phyloP scores from a whole-genome alignment of 2,329 filamentous ascomycete genomes.

The Penicillium occitanis region DNA sequence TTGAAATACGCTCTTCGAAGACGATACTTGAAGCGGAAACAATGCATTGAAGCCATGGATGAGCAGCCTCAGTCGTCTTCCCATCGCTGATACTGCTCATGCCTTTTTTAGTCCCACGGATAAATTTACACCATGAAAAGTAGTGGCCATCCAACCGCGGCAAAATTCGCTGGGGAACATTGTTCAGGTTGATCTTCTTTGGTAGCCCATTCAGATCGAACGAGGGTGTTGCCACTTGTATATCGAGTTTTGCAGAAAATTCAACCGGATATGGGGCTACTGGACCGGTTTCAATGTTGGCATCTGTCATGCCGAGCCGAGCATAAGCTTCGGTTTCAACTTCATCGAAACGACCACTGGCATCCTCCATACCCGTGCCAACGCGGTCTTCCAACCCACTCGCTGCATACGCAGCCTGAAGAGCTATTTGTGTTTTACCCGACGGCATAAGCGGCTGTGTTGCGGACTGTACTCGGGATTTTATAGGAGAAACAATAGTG shows the following conservation, averaged over 20 bases:
- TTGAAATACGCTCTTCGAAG: conserved; percentile 39
- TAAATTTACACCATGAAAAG: conserved; percentile 57
- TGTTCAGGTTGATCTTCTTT: conserved; percentile 56
- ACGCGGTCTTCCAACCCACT: conserved; percentile 32
- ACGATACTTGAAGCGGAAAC: conserved; percentile 55
- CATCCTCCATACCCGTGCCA: conserved; percentile 30
- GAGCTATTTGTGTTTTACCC: conserved; percentile 33
- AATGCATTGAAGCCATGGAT: conserved; percentile 59
- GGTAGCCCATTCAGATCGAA: conserved; percentile 50
- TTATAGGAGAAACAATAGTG: conserved; percentile 28
- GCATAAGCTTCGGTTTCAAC: conserved; percentile 34
- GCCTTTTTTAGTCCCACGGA: not conserved
- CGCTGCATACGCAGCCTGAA: conserved; percentile 33
- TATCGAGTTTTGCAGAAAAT: conserved; percentile 34
- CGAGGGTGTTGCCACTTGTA: not conserved
- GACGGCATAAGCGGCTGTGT: conserved; percentile 32
- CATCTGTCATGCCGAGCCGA: conserved; percentile 36
- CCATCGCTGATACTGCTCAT: not conserved
- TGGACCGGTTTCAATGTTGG: conserved; percentile 32
- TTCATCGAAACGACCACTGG: conserved; percentile 42
- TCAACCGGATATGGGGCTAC: conserved; percentile 34
- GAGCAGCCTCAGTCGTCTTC: not conserved
- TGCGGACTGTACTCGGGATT: conserved; percentile 29
- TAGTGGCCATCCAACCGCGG: conserved; percentile 61
- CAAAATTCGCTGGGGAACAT: conserved; percentile 54